Percentiles rank a stretch among this genome's conserved stretches.
Conservation (phyloP, 2,329 filamentous ascomycete genomes). For the Cytospora piceae region DNA sequence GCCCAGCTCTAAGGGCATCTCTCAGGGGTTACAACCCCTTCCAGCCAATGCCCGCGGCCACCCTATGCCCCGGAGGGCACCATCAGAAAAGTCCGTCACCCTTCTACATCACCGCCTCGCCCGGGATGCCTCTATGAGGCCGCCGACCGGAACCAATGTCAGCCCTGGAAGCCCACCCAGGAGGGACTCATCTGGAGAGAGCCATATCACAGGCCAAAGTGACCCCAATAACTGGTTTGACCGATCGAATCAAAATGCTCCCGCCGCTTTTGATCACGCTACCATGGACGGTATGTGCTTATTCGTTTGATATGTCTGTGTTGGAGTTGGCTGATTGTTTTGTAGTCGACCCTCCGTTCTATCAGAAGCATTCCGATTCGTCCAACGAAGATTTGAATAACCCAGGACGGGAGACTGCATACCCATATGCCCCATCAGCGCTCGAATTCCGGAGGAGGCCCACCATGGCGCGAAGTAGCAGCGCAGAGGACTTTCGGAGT, state of each 20-base stretch:
- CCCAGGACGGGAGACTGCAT: constrained; percentile 29
- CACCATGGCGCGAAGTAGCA: constrained; percentile 55
- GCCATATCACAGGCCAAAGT: constrained; percentile 51
- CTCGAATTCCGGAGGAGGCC: constrained; percentile 14
- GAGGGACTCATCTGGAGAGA: constrained; percentile 54
- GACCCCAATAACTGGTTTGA: constrained; percentile 61
- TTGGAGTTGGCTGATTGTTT: background rate
- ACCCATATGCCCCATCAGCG: constrained; percentile 31
- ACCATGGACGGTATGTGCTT: constrained; percentile 52
- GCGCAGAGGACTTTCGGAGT: constrained; percentile 74
- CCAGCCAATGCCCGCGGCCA: constrained; percentile 39
- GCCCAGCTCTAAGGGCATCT: constrained; percentile 36
- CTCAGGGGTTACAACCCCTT: constrained; percentile 35
- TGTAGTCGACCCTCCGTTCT: constrained; percentile 58
- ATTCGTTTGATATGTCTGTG: too few relatives aligned
- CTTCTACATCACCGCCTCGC: constrained; percentile 51
- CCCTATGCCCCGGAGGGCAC: constrained; percentile 49
- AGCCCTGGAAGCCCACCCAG: constrained; percentile 34
- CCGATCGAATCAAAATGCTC: constrained; percentile 54
- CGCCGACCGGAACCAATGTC: constrained; percentile 26
- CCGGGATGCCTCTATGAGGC: constrained; percentile 44
- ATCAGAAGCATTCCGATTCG: constrained; percentile 56
- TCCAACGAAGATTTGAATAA: constrained; percentile 49
- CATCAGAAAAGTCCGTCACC: constrained; percentile 52
- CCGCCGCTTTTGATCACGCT: constrained; percentile 45